These are phyloP conservation scores for Skeletonema grethae DNA, from an alignment of 108 stramenopile species.

Conservation along the genomic window DNA sequence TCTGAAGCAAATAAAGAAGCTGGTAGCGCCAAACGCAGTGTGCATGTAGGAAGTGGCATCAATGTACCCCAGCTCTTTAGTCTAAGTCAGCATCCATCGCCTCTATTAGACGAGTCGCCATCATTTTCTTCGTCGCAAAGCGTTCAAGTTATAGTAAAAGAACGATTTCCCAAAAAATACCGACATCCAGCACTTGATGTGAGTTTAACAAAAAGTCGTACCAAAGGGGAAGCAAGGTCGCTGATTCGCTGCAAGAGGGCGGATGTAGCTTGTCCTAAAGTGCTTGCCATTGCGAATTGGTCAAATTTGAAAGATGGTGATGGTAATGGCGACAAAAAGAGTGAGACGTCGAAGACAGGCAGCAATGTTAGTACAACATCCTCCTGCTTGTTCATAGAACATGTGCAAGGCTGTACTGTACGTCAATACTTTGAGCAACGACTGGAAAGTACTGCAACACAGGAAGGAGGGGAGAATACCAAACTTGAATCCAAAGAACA, in stretches of 20 bases:
- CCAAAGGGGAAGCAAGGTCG: constrained; percentile 76
- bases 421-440: constrained; percentile 52
- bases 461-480: constrained; percentile 1
- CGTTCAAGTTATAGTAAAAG: constrained; percentile 74
- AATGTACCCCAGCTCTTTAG: constrained; percentile 24
- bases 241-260: constrained; percentile 57
- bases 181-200: constrained; percentile 91
- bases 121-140: not conserved
- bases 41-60: constrained; percentile 43
- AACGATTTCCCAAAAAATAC: constrained; percentile 94
- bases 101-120: not conserved
- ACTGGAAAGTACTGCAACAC: constrained; percentile 14
- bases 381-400: constrained; percentile 70
- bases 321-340: constrained; percentile 32
- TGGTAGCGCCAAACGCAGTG: not conserved
- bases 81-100: constrained; percentile 24
- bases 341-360: constrained; percentile 1
- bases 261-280: constrained; percentile 64
- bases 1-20: not conserved
- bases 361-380: constrained; percentile 12
- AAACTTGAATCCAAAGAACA: constrained; percentile 7
- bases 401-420: constrained; percentile 67
- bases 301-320: constrained; percentile 10
- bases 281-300: constrained; percentile 64
- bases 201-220: constrained; percentile 87